Evolutionary conservation across 2,329 filamentous ascomycete genomes (phyloP).

Genomic region (Nemania sp.): DNA sequence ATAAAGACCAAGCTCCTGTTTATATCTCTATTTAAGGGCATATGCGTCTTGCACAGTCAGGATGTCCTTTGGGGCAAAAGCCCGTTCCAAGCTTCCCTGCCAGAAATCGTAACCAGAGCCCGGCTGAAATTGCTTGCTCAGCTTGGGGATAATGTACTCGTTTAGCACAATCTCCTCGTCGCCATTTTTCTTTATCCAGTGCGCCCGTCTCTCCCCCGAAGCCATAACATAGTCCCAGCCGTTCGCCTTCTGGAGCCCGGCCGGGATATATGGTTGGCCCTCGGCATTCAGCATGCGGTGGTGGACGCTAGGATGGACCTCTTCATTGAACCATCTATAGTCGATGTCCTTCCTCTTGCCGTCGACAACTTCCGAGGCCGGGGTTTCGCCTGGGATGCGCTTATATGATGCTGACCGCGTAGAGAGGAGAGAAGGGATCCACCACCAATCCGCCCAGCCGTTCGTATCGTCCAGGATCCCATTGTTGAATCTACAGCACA

Average conservation of each 20-base stretch:
- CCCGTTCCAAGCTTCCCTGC: slow-evolving; percentile 19
- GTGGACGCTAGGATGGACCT: slow-evolving; percentile 15
- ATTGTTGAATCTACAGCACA: too few relatives aligned
- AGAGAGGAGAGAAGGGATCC: slow-evolving; percentile 17
- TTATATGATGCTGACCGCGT: slow-evolving; percentile 24
- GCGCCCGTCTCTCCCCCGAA: neutral
- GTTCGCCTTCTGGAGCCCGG: neutral
- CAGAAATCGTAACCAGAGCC: slow-evolving; percentile 19
- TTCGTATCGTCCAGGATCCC: slow-evolving; percentile 19
- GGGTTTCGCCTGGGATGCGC: slow-evolving; percentile 21
- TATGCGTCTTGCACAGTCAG: slow-evolving; percentile 9
- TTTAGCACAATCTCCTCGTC: too few relatives aligned
- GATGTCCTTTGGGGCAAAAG: slow-evolving; percentile 25
- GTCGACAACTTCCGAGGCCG: slow-evolving; percentile 12
- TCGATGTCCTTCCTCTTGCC: slow-evolving; percentile 17
- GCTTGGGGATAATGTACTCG: neutral
- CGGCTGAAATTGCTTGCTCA: slow-evolving; percentile 6
- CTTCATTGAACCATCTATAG: slow-evolving; percentile 26
- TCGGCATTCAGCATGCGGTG: slow-evolving; percentile 13
- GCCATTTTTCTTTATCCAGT: too few relatives aligned
- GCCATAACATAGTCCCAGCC: slow-evolving; percentile 13
- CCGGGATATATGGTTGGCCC: slow-evolving; percentile 10
- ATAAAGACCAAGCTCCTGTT: too few relatives aligned
- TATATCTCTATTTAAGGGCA: neutral
- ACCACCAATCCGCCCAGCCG: slow-evolving; percentile 25